These are phyloP conservation scores for Polyplosphaeria fusca DNA, from an alignment of 495 filamentous ascomycete genomes.

Conservation along the genomic window DNA sequence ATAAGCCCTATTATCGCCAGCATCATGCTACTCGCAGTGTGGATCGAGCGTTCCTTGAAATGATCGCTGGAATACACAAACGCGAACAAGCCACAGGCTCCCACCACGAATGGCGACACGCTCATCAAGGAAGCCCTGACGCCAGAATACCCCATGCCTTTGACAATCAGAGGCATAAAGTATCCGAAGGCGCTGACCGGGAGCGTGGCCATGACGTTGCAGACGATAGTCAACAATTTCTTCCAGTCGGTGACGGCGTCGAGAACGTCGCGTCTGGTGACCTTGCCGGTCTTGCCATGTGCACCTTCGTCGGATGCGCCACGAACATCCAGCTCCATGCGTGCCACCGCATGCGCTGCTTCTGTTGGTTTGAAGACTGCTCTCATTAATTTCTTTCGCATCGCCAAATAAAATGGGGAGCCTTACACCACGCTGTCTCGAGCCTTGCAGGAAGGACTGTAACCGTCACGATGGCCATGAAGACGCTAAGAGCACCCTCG, in stretches of 20 bases:
- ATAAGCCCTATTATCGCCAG: conserved; percentile 19
- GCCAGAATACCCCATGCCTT: conserved; percentile 24
- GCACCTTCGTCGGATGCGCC: conserved; percentile 5
- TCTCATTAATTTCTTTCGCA: background rate
- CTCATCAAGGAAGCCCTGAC: conserved; percentile 17
- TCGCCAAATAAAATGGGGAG: no score
- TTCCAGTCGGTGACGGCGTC: conserved; percentile 19
- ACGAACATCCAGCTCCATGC: conserved; percentile 12
- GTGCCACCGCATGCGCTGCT: conserved; percentile 7
- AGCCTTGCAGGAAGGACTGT: conserved; percentile 3
- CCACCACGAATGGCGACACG: conserved; percentile 26
- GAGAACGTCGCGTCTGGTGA: conserved; percentile 8
- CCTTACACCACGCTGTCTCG: conserved; percentile 14
- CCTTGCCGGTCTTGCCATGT: background rate
- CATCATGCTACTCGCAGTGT: conserved; percentile 9
- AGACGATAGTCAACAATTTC: conserved; percentile 1
- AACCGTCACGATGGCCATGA: conserved; percentile 8
- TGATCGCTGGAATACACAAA: conserved; percentile 20
- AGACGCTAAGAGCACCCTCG: conserved; percentile 11
- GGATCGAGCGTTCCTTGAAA: conserved; percentile 15
- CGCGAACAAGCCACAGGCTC: conserved; percentile 4
- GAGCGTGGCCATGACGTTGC: conserved; percentile 13
- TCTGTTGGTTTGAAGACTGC: conserved; percentile 7
- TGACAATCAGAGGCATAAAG: conserved; percentile 17
- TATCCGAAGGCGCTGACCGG: conserved; percentile 9